These are phyloP conservation scores for Fusarium hainanense DNA, from an alignment of 2,329 filamentous ascomycete species.

Conservation along the genomic window DNA sequence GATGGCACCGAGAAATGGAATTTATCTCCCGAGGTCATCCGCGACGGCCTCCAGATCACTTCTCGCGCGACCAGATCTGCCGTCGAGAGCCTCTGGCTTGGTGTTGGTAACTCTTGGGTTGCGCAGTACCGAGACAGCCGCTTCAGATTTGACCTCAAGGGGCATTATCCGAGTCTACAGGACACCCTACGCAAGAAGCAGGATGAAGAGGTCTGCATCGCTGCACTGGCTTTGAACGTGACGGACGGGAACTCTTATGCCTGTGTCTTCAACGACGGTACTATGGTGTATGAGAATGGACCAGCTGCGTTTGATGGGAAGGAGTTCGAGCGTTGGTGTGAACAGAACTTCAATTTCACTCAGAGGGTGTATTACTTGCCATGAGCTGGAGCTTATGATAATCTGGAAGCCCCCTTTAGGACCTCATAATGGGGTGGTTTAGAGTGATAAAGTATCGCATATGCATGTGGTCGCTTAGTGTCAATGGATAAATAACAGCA, in stretches of 20 bases:
- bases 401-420: not conserved
- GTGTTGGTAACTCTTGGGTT: constrained; percentile 34
- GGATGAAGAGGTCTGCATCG: constrained; percentile 12
- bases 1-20: constrained; percentile 34
- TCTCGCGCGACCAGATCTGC: constrained; percentile 11
- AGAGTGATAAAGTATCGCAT: constrained; percentile 16
- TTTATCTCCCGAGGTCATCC: constrained; percentile 5
- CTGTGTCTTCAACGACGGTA: constrained; percentile 31
- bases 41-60: constrained; percentile 16
- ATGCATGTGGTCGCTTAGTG: not conserved
- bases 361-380: not conserved
- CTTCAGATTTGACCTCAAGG: constrained; percentile 33
- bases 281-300: constrained; percentile 11
- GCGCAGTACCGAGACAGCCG: constrained; percentile 37
- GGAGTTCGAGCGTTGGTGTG: constrained; percentile 36
- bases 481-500: no score
- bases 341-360: constrained; percentile 21
- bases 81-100: constrained; percentile 37
- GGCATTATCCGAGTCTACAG: constrained; percentile 21
- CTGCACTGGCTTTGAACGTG: constrained; percentile 35
- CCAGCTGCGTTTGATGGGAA: constrained; percentile 12
- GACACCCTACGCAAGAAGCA: not conserved
- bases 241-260: constrained; percentile 21
- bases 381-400: not conserved
- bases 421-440: constrained; percentile 16